Percentiles rank a stretch among this genome's conserved stretches.
These are phyloP conservation scores for Fragaria ananassa DNA, from an alignment of 306 rosid genomes.

Conservation along the genomic window DNA sequence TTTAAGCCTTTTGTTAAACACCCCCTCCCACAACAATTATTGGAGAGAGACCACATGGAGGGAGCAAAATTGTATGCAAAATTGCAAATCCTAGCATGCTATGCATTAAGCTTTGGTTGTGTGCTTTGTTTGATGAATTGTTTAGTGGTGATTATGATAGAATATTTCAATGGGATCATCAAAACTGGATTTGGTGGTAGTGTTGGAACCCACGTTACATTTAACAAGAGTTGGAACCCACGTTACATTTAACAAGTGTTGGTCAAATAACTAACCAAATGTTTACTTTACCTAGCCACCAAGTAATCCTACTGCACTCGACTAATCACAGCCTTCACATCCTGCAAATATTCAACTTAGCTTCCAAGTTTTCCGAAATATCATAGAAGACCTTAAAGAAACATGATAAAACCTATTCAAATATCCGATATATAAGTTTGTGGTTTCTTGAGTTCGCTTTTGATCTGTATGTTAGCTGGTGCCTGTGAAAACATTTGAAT, in stretches of 20 bases:
- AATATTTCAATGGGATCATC: slow-evolving; percentile 3
- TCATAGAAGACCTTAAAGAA: neutral
- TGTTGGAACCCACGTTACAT: slow-evolving; percentile 25
- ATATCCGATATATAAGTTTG: neutral
- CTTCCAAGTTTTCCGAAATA: neutral
- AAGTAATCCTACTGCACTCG: neutral
- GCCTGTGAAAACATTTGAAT: neutral
- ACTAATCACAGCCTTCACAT: neutral
- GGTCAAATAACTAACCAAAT: neutral
- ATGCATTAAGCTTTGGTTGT: neutral
- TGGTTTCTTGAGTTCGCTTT: neutral
- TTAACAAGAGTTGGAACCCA: slow-evolving; percentile 14
- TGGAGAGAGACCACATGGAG: slow-evolving; percentile 44
- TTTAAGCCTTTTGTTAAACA: slow-evolving; percentile 17
- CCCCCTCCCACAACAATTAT: slow-evolving; percentile 21
- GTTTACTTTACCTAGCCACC: slow-evolving; percentile 1
- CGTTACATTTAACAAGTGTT: slow-evolving; percentile 6
- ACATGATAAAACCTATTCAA: neutral
- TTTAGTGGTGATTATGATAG: neutral
- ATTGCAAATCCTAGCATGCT: slow-evolving; percentile 2
- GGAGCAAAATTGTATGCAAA: slow-evolving; percentile 24
- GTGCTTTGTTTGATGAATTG: neutral
- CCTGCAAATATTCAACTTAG: neutral
- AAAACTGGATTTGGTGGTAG: slow-evolving; percentile 19
- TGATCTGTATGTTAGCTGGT: neutral